A percentile compares a stretch with the other conserved stretches of the same genome.
Evolutionary conservation across 805 yeast genomes (phyloP).

Genomic region (Myxozyma udenii): DNA sequence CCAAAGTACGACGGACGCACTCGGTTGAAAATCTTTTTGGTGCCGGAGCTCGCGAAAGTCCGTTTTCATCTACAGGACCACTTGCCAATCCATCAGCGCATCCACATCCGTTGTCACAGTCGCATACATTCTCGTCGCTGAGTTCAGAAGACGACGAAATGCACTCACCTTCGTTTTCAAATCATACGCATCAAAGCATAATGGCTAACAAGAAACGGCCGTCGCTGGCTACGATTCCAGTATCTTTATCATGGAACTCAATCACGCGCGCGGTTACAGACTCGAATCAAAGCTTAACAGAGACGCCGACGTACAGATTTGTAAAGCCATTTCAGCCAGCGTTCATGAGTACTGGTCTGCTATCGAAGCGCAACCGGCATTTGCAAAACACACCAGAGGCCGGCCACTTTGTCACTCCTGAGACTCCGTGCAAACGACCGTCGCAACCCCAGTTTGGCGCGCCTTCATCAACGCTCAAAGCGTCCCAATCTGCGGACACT

Average conservation of each 20-base stretch:
- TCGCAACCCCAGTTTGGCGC: constrained; percentile 24
- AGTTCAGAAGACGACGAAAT: constrained; percentile 21
- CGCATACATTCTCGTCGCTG: constrained; percentile 20
- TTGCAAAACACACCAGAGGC: constrained; percentile 33
- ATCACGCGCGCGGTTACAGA: constrained; percentile 12
- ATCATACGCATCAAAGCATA: neutral
- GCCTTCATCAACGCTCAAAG: constrained; percentile 22
- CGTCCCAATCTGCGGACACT: constrained; percentile 1
- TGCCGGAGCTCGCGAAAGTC: constrained; percentile 21
- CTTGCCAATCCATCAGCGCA: constrained; percentile 29
- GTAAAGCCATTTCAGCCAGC: constrained; percentile 86
- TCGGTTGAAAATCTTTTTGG: constrained; percentile 27
- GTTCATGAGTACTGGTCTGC: constrained; percentile 68
- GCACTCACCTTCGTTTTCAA: neutral
- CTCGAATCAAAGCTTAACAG: constrained; percentile 29
- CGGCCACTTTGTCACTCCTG: constrained; percentile 49
- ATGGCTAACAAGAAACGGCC: constrained; percentile 21
- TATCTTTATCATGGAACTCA: constrained; percentile 17
- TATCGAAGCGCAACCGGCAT: constrained; percentile 56
- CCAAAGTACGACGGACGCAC: constrained; percentile 32
- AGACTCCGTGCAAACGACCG: constrained; percentile 61
- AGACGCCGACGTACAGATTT: constrained; percentile 56
- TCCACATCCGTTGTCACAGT: constrained; percentile 31
- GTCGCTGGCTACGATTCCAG: constrained; percentile 11
- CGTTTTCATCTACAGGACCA: constrained; percentile 24